phyloP scores from a whole-genome alignment of 1,284 basidiomycete genomes.

The Stygiomarasmius scandens region DNA sequence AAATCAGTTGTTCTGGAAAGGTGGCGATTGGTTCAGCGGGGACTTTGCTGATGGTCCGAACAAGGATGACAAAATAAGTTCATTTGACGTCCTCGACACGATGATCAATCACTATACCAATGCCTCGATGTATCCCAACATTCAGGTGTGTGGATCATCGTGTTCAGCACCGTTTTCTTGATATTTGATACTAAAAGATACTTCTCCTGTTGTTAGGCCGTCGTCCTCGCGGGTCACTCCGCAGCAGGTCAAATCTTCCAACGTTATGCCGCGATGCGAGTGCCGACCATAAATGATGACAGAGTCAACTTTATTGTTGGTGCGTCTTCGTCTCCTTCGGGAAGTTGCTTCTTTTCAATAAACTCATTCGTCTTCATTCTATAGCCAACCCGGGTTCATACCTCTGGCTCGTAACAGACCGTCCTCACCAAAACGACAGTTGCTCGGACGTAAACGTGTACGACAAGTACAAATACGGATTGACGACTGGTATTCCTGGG shows the following conservation, averaged over 20 bases:
- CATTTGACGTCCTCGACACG: conserved; percentile 3
- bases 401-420: conserved; percentile 14
- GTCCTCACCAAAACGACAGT: conserved; percentile 6
- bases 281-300: conserved; percentile 5
- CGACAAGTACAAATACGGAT: conserved; percentile 15
- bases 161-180: background rate
- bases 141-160: background rate
- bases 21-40: conserved; percentile 4
- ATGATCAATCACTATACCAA: conserved; percentile 6
- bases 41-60: background rate
- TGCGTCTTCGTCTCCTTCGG: background rate
- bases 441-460: conserved; percentile 3
- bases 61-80: background rate
- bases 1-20: conserved; percentile 1
- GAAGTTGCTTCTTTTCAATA: background rate
- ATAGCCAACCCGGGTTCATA: conserved; percentile 16
- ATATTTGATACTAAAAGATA: background rate
- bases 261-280: conserved; percentile 13
- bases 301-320: conserved; percentile 12
- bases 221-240: conserved; percentile 16
- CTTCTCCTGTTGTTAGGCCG: background rate
- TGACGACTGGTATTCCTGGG: conserved; percentile 11
- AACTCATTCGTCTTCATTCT: background rate
- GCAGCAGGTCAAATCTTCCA: conserved; percentile 16
- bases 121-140: background rate